Conservation (phyloP, 192 early-diverging fungal species). For the Allomyces macrogynus region DNA sequence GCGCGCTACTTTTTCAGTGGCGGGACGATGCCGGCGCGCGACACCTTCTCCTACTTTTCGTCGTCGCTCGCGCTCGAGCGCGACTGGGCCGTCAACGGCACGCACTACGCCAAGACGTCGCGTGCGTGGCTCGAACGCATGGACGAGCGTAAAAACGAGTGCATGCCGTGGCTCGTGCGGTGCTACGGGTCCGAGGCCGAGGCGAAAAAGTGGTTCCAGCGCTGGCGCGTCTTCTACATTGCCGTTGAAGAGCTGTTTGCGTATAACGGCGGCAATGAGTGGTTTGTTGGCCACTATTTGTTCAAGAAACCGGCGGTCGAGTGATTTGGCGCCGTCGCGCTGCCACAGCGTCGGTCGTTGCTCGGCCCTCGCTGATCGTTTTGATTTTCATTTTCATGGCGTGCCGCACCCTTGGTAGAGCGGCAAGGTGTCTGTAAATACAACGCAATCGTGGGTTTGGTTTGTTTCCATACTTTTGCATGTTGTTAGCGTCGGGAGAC, state of each 20-base stretch:
- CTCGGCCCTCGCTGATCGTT: too few species aligned
- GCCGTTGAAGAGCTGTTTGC: conserved; percentile 30
- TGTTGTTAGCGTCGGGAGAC: too few species aligned
- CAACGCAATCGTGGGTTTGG: too few species aligned
- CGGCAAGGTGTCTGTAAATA: too few species aligned
- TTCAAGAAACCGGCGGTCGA: conserved; percentile 17
- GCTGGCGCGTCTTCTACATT: conserved; percentile 44
- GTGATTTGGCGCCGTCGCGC: not conserved
- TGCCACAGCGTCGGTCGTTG: too few species aligned
- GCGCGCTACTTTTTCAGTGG: conserved; percentile 46
- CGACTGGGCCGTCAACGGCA: conserved; percentile 36
- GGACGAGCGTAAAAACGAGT: conserved; percentile 20
- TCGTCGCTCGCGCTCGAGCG: conserved; percentile 26
- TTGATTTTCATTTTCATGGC: too few species aligned
- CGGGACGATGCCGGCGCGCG: conserved; percentile 21
- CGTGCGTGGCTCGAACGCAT: conserved; percentile 31
- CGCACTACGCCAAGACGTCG: conserved; percentile 30
- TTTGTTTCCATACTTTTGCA: too few species aligned
- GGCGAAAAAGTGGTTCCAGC: conserved; percentile 31
- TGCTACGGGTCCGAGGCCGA: conserved; percentile 20
- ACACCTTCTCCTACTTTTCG: conserved; percentile 42
- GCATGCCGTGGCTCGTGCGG: conserved; percentile 17
- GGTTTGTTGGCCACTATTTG: conserved; percentile 39
- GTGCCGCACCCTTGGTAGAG: too few species aligned
- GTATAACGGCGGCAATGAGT: conserved; percentile 32